phyloP scores from a whole-genome alignment of 2,329 filamentous ascomycete species.

The Beauveria brongniartii region DNA sequence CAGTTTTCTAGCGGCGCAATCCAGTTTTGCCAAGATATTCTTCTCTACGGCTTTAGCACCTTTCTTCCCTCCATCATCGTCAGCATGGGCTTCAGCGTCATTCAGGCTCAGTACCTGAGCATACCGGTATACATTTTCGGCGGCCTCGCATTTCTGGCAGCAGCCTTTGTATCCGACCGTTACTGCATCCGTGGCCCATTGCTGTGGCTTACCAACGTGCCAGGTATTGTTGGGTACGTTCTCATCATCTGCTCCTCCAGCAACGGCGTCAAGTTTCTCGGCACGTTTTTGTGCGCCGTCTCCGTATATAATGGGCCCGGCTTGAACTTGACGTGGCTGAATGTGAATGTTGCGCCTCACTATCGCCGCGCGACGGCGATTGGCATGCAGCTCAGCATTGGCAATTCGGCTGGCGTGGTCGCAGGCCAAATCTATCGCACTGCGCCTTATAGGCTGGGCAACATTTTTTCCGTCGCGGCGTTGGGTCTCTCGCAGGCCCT shows the following conservation, averaged over 20 bases:
- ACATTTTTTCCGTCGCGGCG: constrained; percentile 19
- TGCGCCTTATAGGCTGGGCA: constrained; percentile 25
- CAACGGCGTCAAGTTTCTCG: constrained; percentile 41
- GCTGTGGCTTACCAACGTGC: constrained; percentile 50
- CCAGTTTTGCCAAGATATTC: constrained; percentile 44
- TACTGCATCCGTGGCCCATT: constrained; percentile 24
- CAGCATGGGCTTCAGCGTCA: constrained; percentile 41
- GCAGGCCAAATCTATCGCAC: constrained; percentile 29
- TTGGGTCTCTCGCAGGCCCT: constrained; percentile 26
- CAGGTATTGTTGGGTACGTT: constrained; percentile 41
- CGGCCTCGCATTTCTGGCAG: constrained; percentile 33
- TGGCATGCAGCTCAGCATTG: constrained; percentile 36
- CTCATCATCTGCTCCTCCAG: constrained; percentile 39
- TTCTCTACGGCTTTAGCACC: constrained; percentile 49
- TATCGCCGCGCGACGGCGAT: constrained; percentile 38
- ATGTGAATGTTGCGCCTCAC: constrained; percentile 36
- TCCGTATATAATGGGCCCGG: constrained; percentile 41
- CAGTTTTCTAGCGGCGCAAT: constrained; percentile 25
- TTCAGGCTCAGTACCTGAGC: constrained; percentile 45
- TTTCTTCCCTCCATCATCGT: constrained; percentile 49
- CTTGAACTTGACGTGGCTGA: constrained; percentile 38
- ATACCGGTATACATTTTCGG: constrained; percentile 49
- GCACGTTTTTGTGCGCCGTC: constrained; percentile 38
- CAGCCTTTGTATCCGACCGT: constrained; percentile 40
- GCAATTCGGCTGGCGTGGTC: constrained; percentile 38